Percentiles rank a stretch among this genome's conserved stretches.
These are phyloP conservation scores for Zea luxurians DNA, from an alignment of 176 grass and related monocot species.

Conservation along the genomic window DNA sequence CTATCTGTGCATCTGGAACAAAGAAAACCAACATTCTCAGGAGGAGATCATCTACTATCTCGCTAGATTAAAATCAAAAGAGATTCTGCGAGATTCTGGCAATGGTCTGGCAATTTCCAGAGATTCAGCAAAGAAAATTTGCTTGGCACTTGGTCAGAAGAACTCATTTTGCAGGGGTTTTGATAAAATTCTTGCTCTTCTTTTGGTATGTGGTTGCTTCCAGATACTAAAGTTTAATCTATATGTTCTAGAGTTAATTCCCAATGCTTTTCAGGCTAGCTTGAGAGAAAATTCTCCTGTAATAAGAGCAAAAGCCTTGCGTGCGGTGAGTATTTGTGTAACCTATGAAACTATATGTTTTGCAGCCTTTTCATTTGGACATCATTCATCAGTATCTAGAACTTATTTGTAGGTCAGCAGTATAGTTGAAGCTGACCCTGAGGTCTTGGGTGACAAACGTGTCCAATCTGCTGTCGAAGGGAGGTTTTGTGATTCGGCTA, in stretches of 20 bases:
- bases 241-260: slow-evolving; percentile 26
- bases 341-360: slow-evolving; percentile 35
- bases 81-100: slow-evolving; percentile 84
- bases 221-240: slow-evolving; percentile 31
- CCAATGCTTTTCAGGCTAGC: slow-evolving; percentile 75
- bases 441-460: slow-evolving; percentile 92
- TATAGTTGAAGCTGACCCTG: slow-evolving; percentile 98
- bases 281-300: slow-evolving; percentile 99
- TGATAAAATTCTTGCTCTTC: slow-evolving; percentile 91
- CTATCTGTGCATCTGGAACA: slow-evolving; percentile 95
- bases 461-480: slow-evolving; percentile 98
- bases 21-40: slow-evolving; percentile 78
- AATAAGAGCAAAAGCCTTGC: slow-evolving; percentile 95
- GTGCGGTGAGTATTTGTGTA: slow-evolving; percentile 66
- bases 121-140: slow-evolving; percentile 95
- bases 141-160: slow-evolving; percentile 83
- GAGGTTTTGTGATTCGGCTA: slow-evolving; percentile 96
- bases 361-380: slow-evolving; percentile 35
- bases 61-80: slow-evolving; percentile 89
- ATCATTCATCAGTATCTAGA: slow-evolving; percentile 18
- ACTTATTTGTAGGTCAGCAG: slow-evolving; percentile 74
- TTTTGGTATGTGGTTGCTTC: slow-evolving; percentile 75
- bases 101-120: slow-evolving; percentile 67
- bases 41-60: slow-evolving; percentile 86
- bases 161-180: slow-evolving; percentile 95